Conservation (phyloP, 1,284 basidiomycete genomes). For the Trichosporon coremiiforme region DNA sequence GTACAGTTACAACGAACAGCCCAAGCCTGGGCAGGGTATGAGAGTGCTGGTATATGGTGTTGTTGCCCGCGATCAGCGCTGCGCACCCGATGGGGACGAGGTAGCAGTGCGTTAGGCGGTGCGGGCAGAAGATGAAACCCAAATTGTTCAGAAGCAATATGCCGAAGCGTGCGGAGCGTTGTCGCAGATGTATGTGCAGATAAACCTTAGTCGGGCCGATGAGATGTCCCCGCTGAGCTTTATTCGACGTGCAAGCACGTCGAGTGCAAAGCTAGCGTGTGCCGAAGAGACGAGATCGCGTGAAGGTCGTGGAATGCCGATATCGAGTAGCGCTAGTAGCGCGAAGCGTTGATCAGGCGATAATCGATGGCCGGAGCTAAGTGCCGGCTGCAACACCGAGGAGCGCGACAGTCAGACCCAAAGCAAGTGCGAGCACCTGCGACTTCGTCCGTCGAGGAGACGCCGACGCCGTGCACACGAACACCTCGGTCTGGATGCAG, state of each 20-base stretch:
- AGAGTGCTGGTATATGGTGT: neutral
- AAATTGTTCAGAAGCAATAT: neutral
- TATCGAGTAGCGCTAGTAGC: neutral
- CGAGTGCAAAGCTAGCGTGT: neutral
- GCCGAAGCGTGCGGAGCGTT: neutral
- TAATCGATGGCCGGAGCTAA: too few relatives aligned
- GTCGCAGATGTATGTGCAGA: neutral
- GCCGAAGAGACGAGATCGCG: neutral
- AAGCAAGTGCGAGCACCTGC: slow-evolving; percentile 2
- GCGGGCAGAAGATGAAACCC: neutral
- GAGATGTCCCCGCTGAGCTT: neutral
- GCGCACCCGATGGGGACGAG: too few relatives aligned
- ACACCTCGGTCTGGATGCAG: slow-evolving; percentile 5
- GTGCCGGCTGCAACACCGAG: neutral
- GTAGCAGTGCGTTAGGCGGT: neutral
- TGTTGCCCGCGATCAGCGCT: neutral
- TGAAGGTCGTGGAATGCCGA: neutral
- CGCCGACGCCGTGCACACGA: neutral
- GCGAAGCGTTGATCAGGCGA: neutral
- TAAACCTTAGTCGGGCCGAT: neutral
- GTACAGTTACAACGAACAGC: too few relatives aligned
- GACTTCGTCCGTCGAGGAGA: neutral
- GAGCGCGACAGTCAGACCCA: neutral
- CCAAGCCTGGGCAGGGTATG: too few relatives aligned
- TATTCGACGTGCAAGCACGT: neutral